A percentile compares a stretch with the other conserved stretches of the same genome.
Conservation (phyloP, 2,329 filamentous ascomycete species). For the Zymoseptoria tritici region DNA sequence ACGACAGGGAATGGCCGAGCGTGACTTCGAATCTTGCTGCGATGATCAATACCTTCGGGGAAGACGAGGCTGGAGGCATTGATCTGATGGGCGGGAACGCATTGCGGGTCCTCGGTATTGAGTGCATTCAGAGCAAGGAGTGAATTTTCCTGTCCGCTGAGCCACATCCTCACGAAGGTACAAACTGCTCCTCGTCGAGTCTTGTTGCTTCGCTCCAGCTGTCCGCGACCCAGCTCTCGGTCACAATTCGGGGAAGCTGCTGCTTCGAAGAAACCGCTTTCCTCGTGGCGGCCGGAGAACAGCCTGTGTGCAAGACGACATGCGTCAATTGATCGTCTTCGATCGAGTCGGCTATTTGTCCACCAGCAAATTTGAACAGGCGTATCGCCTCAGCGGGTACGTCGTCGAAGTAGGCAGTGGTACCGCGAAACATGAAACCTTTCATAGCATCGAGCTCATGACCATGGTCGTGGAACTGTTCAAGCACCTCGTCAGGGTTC, state of each 20-base stretch:
- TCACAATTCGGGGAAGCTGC: conserved; percentile 62
- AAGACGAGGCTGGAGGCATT: conserved; percentile 37
- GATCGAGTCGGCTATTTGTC: conserved; percentile 46
- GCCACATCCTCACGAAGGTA: neutral
- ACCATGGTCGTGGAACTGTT: conserved; percentile 48
- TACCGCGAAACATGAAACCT: conserved; percentile 46
- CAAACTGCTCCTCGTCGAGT: conserved; percentile 62
- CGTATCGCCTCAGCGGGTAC: conserved; percentile 26
- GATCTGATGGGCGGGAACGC: conserved; percentile 56
- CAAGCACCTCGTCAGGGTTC: conserved; percentile 46
- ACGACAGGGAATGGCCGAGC: conserved; percentile 60
- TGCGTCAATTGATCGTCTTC: conserved; percentile 60
- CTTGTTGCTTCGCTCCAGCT: conserved; percentile 73
- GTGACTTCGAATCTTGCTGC: conserved; percentile 53
- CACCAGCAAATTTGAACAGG: conserved; percentile 59
- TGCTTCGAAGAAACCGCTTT: conserved; percentile 17
- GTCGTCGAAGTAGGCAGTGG: conserved; percentile 38
- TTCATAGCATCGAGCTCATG: conserved; percentile 46
- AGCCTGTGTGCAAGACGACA: conserved; percentile 49
- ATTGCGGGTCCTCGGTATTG: conserved; percentile 39
- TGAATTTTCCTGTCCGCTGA: neutral
- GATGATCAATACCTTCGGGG: conserved; percentile 46
- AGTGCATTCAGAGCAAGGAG: neutral
- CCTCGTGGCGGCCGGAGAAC: conserved; percentile 34
- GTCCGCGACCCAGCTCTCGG: conserved; percentile 63